Base-by-base conservation (phyloP, 495 filamentous ascomycete genomes). In the Pseudomonodictys pantanalensis region DNA sequence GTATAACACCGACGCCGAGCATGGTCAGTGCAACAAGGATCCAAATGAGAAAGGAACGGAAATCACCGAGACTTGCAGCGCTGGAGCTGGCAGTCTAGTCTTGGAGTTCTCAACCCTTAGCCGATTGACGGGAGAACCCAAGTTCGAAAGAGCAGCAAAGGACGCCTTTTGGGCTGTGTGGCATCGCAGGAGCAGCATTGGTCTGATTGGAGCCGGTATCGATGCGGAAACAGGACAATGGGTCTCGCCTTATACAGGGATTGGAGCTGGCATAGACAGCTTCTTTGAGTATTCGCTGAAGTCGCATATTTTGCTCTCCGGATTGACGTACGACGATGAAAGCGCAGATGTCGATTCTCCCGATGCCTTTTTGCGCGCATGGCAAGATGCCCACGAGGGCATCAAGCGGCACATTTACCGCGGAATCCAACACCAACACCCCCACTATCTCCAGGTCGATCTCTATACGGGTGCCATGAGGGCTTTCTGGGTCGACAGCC, bases 201-300 rank as follows among this genome's bases (percentile, higher is more conserved):
- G 88, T 1, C 78, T 98, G n/a, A 83, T 98, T 61, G 93, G 92
- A 2, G 86, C 90, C 54, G 91, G 92, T 3, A 87, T 98, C 55
- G 92, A 97, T 76, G 89, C 88, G 7, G 93, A 98, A 66, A 87
- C 82, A 26, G 93, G 93, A 0, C 81, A 88, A 58, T 98, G 93
- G 93, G 86, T 92, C 49, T 86, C 86, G 26, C 81, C 90, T 6
- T 91, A 87, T 69, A 82, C 92, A 20, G 93, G 95, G 15, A 92
- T 98, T 66, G 93, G 93, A 33, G 93, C 93, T 1, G 95, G 93
- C 17, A 87, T 95, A 62, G 93, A 97, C 72, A 96, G 91, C 74
- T 98, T 97, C 74, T 97, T 92, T 66, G 93, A 98, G 75, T 98
- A 98, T 69, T 93, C 93, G 1, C 80, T 96, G 69, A 98, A 98